Evolutionary conservation across 805 yeast species (phyloP).

Genomic region (Starmerella kuoi): DNA sequence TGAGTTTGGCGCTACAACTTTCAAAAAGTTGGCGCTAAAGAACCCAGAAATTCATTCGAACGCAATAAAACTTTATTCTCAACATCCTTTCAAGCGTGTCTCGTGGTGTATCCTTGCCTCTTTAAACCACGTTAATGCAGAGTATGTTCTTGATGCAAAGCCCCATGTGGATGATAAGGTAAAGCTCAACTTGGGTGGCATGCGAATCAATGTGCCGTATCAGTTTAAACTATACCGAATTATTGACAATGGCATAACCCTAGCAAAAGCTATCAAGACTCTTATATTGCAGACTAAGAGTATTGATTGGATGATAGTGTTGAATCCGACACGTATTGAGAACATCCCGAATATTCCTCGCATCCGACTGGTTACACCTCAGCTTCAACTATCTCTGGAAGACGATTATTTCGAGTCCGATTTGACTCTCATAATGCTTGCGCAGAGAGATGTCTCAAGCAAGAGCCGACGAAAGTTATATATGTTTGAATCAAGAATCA

Average conservation of each 20-base stretch:
- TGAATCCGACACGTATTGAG: constrained; percentile 24
- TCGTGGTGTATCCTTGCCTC: constrained; percentile 32
- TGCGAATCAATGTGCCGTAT: constrained; percentile 45
- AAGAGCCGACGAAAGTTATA: constrained; percentile 11
- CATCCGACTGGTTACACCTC: constrained; percentile 42
- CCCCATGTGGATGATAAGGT: constrained; percentile 16
- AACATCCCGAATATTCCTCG: constrained; percentile 31
- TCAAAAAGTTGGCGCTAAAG: constrained; percentile 19
- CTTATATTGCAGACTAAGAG: constrained; percentile 26
- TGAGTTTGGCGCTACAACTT: constrained; percentile 30
- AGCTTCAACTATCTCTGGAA: constrained; percentile 55
- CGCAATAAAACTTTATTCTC: constrained; percentile 36
- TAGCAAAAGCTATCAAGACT: constrained; percentile 55
- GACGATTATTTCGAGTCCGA: constrained; percentile 86
- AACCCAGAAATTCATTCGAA: constrained; percentile 30
- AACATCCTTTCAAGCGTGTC: constrained; percentile 35
- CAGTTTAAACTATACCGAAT: constrained; percentile 62
- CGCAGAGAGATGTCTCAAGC: constrained; percentile 36
- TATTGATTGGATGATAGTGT: constrained; percentile 20
- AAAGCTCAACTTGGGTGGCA: constrained; percentile 25
- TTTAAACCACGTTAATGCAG: constrained; percentile 22
- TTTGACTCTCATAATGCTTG: constrained; percentile 48
- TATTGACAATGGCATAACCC: constrained; percentile 64
- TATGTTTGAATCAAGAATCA: constrained; percentile 14
- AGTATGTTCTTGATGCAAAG: constrained; percentile 10